These are phyloP conservation scores for Allantophomopsis lycopodina DNA, from an alignment of 2,329 filamentous ascomycete genomes.

Conservation along the genomic window DNA sequence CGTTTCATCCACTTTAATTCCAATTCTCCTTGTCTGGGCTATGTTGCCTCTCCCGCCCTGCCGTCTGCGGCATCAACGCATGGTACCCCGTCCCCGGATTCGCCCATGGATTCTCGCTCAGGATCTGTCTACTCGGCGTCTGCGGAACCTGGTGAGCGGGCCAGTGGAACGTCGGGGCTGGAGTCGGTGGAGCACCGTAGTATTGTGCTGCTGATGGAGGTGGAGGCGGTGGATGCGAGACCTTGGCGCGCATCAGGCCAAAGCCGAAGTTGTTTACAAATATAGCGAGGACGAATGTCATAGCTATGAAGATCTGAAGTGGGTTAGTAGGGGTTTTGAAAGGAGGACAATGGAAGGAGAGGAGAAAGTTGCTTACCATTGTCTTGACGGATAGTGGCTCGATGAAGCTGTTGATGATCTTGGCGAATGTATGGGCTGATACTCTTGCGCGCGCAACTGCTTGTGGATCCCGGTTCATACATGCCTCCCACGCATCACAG, in stretches of 20 bases:
- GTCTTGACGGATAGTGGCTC: constrained; percentile 82
- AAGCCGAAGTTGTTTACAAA: constrained; percentile 36
- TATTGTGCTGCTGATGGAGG: constrained; percentile 12
- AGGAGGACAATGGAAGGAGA: no score
- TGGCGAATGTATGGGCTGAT: constrained; percentile 75
- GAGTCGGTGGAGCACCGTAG: constrained; percentile 7
- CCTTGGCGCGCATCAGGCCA: constrained; percentile 17
- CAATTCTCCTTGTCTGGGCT: no score
- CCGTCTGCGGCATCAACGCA: no score
- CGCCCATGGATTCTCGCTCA: no score
- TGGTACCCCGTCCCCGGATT: no score
- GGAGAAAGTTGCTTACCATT: constrained; percentile 29
- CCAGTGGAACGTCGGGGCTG: constrained; percentile 12
- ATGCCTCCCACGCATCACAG: constrained; percentile 73
- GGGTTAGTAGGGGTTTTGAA: neutral
- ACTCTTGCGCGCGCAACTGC: constrained; percentile 68
- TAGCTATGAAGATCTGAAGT: constrained; percentile 34
- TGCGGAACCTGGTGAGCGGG: constrained; percentile 9
- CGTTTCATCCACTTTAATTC: no score
- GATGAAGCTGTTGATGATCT: constrained; percentile 88
- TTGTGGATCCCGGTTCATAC: constrained; percentile 74
- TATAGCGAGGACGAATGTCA: constrained; percentile 31
- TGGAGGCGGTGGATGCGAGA: constrained; percentile 7
- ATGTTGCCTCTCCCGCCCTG: no score
- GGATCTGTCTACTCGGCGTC: constrained; percentile 8